These are phyloP conservation scores for Hevea brasiliensis DNA, from an alignment of 345 rosid species.

Conservation along the genomic window DNA sequence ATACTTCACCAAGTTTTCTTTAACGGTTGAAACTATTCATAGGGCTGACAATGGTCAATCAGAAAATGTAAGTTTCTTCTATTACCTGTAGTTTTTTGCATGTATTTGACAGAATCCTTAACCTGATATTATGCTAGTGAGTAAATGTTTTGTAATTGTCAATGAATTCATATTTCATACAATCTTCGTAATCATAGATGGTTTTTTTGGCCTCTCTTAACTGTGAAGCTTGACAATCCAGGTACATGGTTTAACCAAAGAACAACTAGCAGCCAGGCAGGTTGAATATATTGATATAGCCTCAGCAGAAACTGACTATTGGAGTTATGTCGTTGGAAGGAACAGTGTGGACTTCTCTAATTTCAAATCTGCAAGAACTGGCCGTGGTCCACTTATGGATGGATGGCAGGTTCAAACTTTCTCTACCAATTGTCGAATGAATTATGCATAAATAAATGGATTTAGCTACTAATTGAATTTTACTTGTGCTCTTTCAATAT, in stretches of 20 bases:
- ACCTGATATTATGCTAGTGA: neutral
- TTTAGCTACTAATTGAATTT: neutral
- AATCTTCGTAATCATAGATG: neutral
- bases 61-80: slow-evolving; percentile 53
- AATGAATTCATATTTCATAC: too few relatives aligned
- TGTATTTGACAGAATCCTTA: too few relatives aligned
- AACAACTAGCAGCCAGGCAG: slow-evolving; percentile 51
- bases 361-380: slow-evolving; percentile 52
- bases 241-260: slow-evolving; percentile 57
- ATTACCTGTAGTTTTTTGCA: too few relatives aligned
- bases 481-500: neutral
- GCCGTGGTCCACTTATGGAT: slow-evolving; percentile 62
- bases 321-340: slow-evolving; percentile 59
- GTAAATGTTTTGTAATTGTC: too few relatives aligned
- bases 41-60: slow-evolving; percentile 55
- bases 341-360: slow-evolving; percentile 47
- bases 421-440: neutral
- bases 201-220: slow-evolving; percentile 17
- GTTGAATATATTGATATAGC: slow-evolving; percentile 63
- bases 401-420: slow-evolving; percentile 64
- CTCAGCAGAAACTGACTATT: slow-evolving; percentile 57
- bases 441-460: neutral
- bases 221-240: slow-evolving; percentile 23
- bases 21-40: slow-evolving; percentile 63
- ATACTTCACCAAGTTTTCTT: slow-evolving; percentile 58